These are phyloP conservation scores for Verticillium albo-atrum DNA, from an alignment of 2,329 filamentous ascomycete species.

Conservation along the genomic window DNA sequence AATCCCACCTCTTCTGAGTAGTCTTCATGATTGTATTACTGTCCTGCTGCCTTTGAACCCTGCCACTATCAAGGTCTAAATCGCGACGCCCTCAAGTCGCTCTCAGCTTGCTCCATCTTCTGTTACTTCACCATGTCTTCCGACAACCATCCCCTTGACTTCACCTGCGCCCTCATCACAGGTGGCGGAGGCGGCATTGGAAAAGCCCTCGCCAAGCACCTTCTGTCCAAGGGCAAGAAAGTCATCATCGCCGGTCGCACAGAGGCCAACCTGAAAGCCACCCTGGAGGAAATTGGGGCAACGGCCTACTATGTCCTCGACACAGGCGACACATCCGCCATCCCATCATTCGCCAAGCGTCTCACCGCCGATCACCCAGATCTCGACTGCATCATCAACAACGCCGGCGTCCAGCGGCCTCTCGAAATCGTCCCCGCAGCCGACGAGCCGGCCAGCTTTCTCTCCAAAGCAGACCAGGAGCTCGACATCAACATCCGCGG, in stretches of 20 bases:
- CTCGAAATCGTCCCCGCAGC: constrained; percentile 32
- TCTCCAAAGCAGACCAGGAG: constrained; percentile 49
- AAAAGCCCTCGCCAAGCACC: constrained; percentile 39
- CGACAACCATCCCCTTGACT: constrained; percentile 19
- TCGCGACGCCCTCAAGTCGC: no score
- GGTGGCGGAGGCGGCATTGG: constrained; percentile 50
- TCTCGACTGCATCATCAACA: constrained; percentile 55
- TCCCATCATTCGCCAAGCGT: constrained; percentile 39
- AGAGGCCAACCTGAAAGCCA: constrained; percentile 43
- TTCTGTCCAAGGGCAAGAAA: constrained; percentile 41
- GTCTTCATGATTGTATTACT: no score
- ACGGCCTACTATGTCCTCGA: constrained; percentile 48
- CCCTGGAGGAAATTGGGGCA: constrained; percentile 37
- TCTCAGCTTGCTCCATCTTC: no score
- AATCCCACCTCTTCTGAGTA: no score
- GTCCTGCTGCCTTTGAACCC: no score
- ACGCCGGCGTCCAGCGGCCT: constrained; percentile 53
- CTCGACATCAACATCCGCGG: constrained; percentile 55
- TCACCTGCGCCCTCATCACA: constrained; percentile 42
- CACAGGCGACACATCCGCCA: constrained; percentile 37
- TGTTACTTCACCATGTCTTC: neutral
- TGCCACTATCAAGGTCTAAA: no score
- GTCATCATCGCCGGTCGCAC: constrained; percentile 51
- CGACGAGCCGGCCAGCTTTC: constrained; percentile 33
- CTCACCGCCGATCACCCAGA: constrained; percentile 39